Base-by-base conservation (phyloP, 2,329 filamentous ascomycete genomes). In the Tolypocladium amazonense region DNA sequence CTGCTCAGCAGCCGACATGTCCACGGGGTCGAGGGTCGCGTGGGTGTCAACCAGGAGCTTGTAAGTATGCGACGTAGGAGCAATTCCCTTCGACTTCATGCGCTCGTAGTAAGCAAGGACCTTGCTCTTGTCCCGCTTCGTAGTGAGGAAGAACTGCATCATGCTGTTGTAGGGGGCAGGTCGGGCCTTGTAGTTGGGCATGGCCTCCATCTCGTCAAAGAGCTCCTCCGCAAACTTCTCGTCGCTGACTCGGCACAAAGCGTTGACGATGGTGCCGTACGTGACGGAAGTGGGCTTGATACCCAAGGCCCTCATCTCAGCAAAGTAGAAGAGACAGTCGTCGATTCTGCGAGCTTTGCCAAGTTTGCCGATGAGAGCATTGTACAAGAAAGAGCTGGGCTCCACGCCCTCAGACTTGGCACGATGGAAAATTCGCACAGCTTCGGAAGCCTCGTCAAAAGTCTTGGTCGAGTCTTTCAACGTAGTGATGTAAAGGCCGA, bases 141-240 rank as follows among this genome's bases (percentile, higher is more conserved):
- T 97, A 60, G 90, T 96, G 66, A 97, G 81, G 84, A 97, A 99
- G 78, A 96, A 97, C 73, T 99, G 94, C 86, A 99, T 99, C 87
- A 99, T 89, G 75, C 91, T 96, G 80, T 99, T 97, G 81, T 99
- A 99, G 0, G 94, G 94, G 30, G 94, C 94, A 33, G 94, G 92
- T 12, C 94, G 88, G 47, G 94, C 91, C 80, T 97, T 97, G 84
- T 99, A 99, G 79, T 99, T 99, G 60, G 92, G 88, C 88, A 96
- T 96, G 55, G 88, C 86, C 79, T 99, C 94, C 94, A 99, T 99
- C 78, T 99, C 94, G 70, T 97, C 92, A 70, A 99, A 99, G 67
- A 97, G 85, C 75, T 97, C 92, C 71, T 97, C 94, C 35, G 94
- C 94, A 72, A 97, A 96, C 71, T 93, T 95, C 77, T 97, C 93